A percentile compares a stretch with the other conserved stretches of the same genome.
Conservation (phyloP, 2,329 filamentous ascomycete species). For the Fusarium coffeatum region DNA sequence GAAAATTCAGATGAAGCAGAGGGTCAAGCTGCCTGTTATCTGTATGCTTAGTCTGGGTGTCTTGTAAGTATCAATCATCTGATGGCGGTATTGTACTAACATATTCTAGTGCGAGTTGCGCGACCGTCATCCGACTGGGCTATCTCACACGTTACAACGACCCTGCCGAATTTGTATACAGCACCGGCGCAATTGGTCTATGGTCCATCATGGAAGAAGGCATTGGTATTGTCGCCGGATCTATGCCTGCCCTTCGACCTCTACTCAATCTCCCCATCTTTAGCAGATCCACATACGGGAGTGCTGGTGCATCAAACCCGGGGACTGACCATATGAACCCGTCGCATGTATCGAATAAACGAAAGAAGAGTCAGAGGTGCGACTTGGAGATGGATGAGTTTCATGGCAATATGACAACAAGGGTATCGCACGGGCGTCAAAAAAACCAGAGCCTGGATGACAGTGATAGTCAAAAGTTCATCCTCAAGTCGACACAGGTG, state of each 20-base stretch:
- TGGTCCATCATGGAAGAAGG: constrained; percentile 43
- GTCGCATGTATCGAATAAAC: neutral
- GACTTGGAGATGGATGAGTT: constrained; percentile 18
- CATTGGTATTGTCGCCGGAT: constrained; percentile 42
- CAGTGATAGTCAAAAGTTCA: constrained; percentile 40
- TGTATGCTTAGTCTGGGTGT: constrained; percentile 39
- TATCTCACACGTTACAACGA: constrained; percentile 41
- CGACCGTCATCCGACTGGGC: constrained; percentile 39
- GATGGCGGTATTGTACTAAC: neutral
- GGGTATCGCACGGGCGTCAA: neutral
- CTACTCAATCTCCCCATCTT: constrained; percentile 36
- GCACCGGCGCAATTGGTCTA: constrained; percentile 39
- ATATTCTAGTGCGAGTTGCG: constrained; percentile 32
- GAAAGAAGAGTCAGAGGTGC: neutral
- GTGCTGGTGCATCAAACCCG: constrained; percentile 9
- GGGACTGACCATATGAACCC: constrained; percentile 11
- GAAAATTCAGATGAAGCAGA: constrained; percentile 44
- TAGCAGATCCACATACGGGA: constrained; percentile 19
- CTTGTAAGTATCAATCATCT: constrained; percentile 20
- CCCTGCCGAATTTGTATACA: constrained; percentile 38
- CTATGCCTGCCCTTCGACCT: constrained; percentile 39
- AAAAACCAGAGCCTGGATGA: constrained; percentile 36
- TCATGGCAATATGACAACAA: neutral
- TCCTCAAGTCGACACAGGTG: constrained; percentile 40
- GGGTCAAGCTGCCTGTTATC: constrained; percentile 38